Evolutionary conservation across 1,284 basidiomycete genomes (phyloP).

Genomic region (Cystobasidium sp.): DNA sequence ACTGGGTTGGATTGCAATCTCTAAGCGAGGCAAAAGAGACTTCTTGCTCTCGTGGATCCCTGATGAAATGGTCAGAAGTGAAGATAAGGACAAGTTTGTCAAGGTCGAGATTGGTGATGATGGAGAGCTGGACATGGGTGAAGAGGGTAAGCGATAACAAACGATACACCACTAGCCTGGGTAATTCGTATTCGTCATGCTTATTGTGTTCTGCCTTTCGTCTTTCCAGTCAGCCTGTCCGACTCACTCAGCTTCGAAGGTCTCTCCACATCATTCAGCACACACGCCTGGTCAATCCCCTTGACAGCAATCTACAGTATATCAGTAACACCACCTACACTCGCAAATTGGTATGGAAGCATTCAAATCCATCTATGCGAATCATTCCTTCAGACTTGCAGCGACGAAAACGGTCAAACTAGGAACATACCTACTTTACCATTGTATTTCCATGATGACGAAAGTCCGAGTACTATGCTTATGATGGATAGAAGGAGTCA

Average conservation of each 20-base stretch:
- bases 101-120: slow-evolving; percentile 71
- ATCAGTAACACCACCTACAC: slow-evolving; percentile 77
- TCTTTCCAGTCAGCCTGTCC: slow-evolving; percentile 64
- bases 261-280: slow-evolving; percentile 21
- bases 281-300: slow-evolving; percentile 93
- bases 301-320: slow-evolving; percentile 87
- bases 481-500: slow-evolving; percentile 50
- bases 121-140: slow-evolving; percentile 58
- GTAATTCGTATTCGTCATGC: neutral
- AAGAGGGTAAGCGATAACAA: slow-evolving; percentile 63
- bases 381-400: slow-evolving; percentile 25
- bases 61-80: slow-evolving; percentile 71
- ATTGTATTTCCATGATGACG: slow-evolving; percentile 94
- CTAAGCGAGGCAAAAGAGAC: slow-evolving; percentile 65
- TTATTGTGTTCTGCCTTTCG: neutral
- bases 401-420: slow-evolving; percentile 40
- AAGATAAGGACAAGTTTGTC: slow-evolving; percentile 83
- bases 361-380: slow-evolving; percentile 77
- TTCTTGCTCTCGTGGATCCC: slow-evolving; percentile 85
- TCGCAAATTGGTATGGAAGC: slow-evolving; percentile 80
- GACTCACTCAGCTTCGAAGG: slow-evolving; percentile 10
- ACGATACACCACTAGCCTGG: neutral
- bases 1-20: slow-evolving; percentile 84
- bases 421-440: slow-evolving; percentile 68
- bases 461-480: slow-evolving; percentile 69